Percentiles rank a stretch among this genome's conserved stretches.
phyloP scores from a whole-genome alignment of 192 early-diverging fungal species.

The Coemansia sp. region DNA sequence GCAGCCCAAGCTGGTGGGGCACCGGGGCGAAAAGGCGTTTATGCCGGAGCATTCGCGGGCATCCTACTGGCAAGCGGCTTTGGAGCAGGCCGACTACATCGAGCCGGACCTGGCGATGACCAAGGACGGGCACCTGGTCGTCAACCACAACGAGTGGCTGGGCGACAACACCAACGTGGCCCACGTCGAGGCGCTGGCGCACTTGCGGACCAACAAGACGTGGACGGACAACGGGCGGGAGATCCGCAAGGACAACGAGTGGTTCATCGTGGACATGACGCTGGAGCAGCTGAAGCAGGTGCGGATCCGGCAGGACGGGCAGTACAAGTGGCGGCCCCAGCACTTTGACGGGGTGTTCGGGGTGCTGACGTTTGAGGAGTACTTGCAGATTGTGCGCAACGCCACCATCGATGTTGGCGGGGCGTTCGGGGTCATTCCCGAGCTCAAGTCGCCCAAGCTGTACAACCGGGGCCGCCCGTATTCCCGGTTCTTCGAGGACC shows the following conservation, averaged over 20 bases:
- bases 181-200: slow-evolving; percentile 16
- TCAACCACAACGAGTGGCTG: slow-evolving; percentile 54
- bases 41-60: slow-evolving; percentile 50
- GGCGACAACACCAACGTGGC: slow-evolving; percentile 40
- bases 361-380: slow-evolving; percentile 50
- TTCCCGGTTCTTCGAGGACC: slow-evolving; percentile 47
- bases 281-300: slow-evolving; percentile 32
- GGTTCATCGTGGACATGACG: slow-evolving; percentile 51
- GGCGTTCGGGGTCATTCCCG: slow-evolving; percentile 45
- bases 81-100: slow-evolving; percentile 48
- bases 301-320: slow-evolving; percentile 26
- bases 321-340: slow-evolving; percentile 33
- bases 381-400: slow-evolving; percentile 39
- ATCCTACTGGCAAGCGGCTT: slow-evolving; percentile 52
- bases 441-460: slow-evolving; percentile 50
- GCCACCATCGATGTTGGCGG: slow-evolving; percentile 25
- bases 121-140: slow-evolving; percentile 48
- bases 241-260: slow-evolving; percentile 26
- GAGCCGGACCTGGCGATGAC: slow-evolving; percentile 50
- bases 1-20: slow-evolving; percentile 33
- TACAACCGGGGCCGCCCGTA: slow-evolving; percentile 36
- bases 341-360: slow-evolving; percentile 44
- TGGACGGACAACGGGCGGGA: slow-evolving; percentile 21
- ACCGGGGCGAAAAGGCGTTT: slow-evolving; percentile 55
- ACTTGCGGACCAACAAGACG: slow-evolving; percentile 29